phyloP scores from a whole-genome alignment of 2,329 filamentous ascomycete species.

The Elsinoe batatas region DNA sequence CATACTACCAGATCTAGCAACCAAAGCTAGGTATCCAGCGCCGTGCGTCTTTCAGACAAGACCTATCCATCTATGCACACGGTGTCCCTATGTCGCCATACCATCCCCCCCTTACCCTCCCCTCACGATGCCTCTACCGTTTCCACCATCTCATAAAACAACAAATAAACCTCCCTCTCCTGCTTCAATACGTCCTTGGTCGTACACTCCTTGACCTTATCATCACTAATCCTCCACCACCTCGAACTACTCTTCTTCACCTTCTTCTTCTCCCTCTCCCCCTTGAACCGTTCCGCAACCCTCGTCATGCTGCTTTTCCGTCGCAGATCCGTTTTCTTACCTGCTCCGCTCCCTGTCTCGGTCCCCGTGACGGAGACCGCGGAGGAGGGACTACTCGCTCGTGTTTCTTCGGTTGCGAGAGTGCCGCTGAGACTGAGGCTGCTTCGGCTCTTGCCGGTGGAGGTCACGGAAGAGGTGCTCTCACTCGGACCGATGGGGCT shows the following conservation, averaged over 20 bases:
- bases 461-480: neutral
- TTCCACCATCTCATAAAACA: conserved; percentile 83
- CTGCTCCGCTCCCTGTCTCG: neutral
- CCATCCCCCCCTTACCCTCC: neutral
- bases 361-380: neutral
- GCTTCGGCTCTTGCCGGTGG: neutral
- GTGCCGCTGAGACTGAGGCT: neutral
- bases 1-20: too few species aligned
- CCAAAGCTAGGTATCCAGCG: too few species aligned
- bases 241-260: conserved; percentile 54
- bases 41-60: too few species aligned
- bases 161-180: conserved; percentile 89
- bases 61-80: too few species aligned
- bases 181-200: conserved; percentile 83
- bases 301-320: conserved; percentile 5
- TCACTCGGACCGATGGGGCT: conserved; percentile 8
- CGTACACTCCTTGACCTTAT: conserved; percentile 90
- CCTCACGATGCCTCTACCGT: neutral
- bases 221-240: conserved; percentile 98
- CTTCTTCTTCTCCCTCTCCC: conserved; percentile 12
- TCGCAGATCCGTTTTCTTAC: neutral
- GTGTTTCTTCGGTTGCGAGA: neutral
- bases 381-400: neutral
- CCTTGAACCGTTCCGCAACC: conserved; percentile 7
- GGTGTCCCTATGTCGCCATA: too few species aligned